Conservation (phyloP, 2,329 filamentous ascomycete genomes). For the Ascochyta clinopodiicola region DNA sequence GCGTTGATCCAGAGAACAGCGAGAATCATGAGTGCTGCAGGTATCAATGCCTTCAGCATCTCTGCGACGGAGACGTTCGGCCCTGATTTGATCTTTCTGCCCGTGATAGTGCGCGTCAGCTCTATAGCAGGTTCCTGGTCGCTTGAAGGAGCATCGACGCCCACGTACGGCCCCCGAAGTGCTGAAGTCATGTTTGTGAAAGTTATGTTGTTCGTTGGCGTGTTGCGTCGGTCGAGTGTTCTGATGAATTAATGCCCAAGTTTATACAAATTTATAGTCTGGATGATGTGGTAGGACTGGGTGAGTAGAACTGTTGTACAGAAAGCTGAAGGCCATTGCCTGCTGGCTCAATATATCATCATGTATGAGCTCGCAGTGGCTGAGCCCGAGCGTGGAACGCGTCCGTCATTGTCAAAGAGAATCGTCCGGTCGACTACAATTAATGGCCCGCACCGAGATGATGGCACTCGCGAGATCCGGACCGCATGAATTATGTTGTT, state of each 20-base stretch:
- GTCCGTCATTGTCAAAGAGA: neutral
- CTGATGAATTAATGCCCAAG: neutral
- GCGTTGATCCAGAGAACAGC: slow-evolving; percentile 22
- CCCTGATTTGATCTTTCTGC: neutral
- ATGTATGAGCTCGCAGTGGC: neutral
- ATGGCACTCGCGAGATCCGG: neutral
- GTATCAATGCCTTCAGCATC: slow-evolving; percentile 18
- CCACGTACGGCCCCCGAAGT: slow-evolving; percentile 5
- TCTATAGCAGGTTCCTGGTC: slow-evolving; percentile 12
- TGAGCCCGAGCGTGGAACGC: neutral
- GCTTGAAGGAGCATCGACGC: neutral
- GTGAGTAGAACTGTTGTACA: neutral
- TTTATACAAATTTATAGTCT: neutral
- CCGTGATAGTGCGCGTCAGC: slow-evolving; percentile 7
- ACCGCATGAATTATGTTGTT: neutral
- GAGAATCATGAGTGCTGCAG: slow-evolving; percentile 20
- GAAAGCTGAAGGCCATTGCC: neutral
- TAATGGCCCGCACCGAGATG: neutral
- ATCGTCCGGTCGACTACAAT: slow-evolving; percentile 1
- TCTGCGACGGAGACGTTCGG: slow-evolving; percentile 5
- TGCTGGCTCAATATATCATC: neutral
- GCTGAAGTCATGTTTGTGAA: slow-evolving; percentile 4
- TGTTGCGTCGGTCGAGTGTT: neutral
- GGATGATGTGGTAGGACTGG: neutral
- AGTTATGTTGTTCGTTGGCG: neutral